Evolutionary conservation across 495 filamentous ascomycete genomes (phyloP), one percentile per base, ranked within the genome.

Genomic region (Aspergillus sclerotiicarbonarius): DNA sequence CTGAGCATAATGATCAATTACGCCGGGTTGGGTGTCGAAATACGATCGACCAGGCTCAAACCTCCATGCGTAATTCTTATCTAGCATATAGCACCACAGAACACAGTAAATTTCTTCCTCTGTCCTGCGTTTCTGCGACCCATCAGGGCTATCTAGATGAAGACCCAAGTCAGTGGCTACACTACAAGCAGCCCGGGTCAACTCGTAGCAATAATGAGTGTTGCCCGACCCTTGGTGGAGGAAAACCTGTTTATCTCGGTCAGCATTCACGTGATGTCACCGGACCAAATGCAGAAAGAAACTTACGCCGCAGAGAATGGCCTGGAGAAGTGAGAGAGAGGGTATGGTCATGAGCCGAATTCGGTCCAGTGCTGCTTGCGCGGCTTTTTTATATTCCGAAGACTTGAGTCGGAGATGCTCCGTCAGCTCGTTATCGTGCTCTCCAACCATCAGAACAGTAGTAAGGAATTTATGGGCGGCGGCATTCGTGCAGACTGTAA

Each of bases 81-180:
- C 65, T 37, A 68, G 33, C 35, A 54, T 63, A 29, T 68, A 68
- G 50, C 65, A 68, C 62, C 65, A 65, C 6, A 68, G 44, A 16
- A 68, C 47, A 44, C 65, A 68, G 56, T 59, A 65, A n/a, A 59
- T 56, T 35, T 63, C 62, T 30, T 65, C 65, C 20, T 61, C 58
- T 4, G 37, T 41, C 30, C 44, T 54, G 9, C 19, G 10, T 8
- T 13, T 29, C 25, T 12, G 4, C 25, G 4, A 13, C 45, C 37
- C 51, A 19, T 25, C 4, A 1, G 51, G n/a, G 33, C 21, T 55
- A 12, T 7, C 53, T 1, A 29, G 10, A 15, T 53, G 25, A 41
- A 63, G 55, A 19, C 59, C 65, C 4, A 65, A 19, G 16, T 63
- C 65, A 30, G 57, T 62, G 46, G 59, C 62, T 2, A 58, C 47